A percentile compares a stretch with the other conserved stretches of the same genome.
These are phyloP conservation scores for Diophrys appendiculata DNA, from an alignment of 73 alveolate genomes.

Conservation along the genomic window DNA sequence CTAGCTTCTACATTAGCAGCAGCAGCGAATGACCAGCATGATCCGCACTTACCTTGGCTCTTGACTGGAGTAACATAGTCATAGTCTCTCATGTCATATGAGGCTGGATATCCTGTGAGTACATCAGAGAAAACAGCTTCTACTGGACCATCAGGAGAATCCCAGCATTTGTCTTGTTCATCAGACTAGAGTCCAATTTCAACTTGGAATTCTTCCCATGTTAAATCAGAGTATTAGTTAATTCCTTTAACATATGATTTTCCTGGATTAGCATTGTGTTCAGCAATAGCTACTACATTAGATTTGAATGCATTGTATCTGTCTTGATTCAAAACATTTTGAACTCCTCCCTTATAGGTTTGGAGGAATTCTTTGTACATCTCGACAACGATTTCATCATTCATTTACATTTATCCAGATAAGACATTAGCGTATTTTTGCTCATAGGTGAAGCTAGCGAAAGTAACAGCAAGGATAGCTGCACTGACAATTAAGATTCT, in stretches of 20 bases:
- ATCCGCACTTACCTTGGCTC: slow-evolving; percentile 73
- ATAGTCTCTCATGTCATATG: slow-evolving; percentile 61
- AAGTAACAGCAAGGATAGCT: not conserved
- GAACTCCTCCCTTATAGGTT: slow-evolving; percentile 1
- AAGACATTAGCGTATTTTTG: too few species aligned
- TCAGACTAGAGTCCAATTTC: slow-evolving; percentile 14
- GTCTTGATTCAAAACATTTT: not conserved
- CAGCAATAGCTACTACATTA: slow-evolving; percentile 23
- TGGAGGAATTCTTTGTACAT: slow-evolving; percentile 13
- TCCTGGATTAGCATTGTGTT: slow-evolving; percentile 38
- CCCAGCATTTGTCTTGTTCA: slow-evolving; percentile 37
- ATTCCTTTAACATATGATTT: slow-evolving; percentile 54
- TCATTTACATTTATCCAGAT: not conserved
- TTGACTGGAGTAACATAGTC: slow-evolving; percentile 71
- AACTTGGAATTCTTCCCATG: slow-evolving; percentile 68
- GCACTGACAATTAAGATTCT: not conserved
- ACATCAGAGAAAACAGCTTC: slow-evolving; percentile 22
- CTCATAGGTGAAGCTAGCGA: not conserved
- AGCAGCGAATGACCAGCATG: slow-evolving; percentile 81
- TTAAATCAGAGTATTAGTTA: slow-evolving; percentile 60
- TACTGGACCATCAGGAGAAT: slow-evolving; percentile 52
- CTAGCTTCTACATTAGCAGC: slow-evolving; percentile 65
- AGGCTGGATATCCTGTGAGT: slow-evolving; percentile 20
- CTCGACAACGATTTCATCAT: not conserved
- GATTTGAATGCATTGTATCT: slow-evolving; percentile 19